Base-by-base conservation (phyloP, 2,329 filamentous ascomycete species). In the Emergomyces pasteurianus region DNA sequence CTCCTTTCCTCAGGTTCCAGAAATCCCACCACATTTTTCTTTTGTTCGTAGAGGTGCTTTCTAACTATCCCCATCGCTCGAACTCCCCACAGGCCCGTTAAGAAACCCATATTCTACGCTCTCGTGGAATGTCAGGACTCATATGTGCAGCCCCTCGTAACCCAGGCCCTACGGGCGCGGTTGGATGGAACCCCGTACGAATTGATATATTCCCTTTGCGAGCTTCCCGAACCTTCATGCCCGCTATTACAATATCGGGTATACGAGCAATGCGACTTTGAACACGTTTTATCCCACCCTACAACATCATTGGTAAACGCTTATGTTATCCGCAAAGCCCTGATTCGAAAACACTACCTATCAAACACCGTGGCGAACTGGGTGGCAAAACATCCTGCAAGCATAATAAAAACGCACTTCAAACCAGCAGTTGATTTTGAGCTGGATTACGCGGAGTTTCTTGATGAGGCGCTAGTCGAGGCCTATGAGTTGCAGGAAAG, bases 271-370 rank as follows among this genome's bases (percentile, higher is more conserved):
- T 83, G 97, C 62, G 89, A 95, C 71, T 97, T 96, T 72, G 86
- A 89, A 60, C 84, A 87, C 68, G 82, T 88, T 21, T 79, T 88
- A 61, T 73, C 78, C 1, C 79, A 90, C 66, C 75, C 87, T 0
- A 71, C 74, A 0, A 84, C 83, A 0, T 84, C 82, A 12, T 79
- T 96, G 1, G 81, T 89, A 67, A 97, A 96, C 75, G 89, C 90
- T 70, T 97, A 96, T 74, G 83, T 96, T 70, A 95, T 97, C 72
- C 88, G 94, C 69, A 97, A 97, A 78, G 94, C 94, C 0, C 80
- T 99, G 23, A 97, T 97, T 68, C 85, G 94, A 62, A 99, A 99
- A 75, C 94, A 99, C 73, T 97, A 94, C 72, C 82, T 99, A 2
- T 87, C 88, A 3, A 84, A 86, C 23, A 96, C 92, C 0, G 83